phyloP scores from a whole-genome alignment of 2,329 filamentous ascomycete species.

The Tothia fuscella region DNA sequence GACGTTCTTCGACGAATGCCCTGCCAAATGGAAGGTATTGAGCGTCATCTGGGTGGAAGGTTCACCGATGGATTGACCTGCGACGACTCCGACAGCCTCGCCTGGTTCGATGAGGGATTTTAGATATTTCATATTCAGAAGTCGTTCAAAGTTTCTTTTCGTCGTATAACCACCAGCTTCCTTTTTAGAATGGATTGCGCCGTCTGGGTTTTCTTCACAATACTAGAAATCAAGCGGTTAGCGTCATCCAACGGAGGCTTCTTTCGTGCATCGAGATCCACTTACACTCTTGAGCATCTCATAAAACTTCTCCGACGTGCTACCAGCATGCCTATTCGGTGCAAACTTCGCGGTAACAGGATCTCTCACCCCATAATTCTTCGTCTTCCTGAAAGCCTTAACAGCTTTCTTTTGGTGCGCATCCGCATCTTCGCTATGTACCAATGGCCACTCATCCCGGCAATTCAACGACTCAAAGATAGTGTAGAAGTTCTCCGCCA shows the following conservation, averaged over 20 bases:
- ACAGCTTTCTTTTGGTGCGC: constrained; percentile 43
- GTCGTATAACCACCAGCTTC: constrained; percentile 37
- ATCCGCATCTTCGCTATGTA: constrained; percentile 55
- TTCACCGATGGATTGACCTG: constrained; percentile 91
- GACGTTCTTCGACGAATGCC: constrained; percentile 96
- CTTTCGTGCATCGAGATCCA: constrained; percentile 8
- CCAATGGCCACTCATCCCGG: constrained; percentile 33
- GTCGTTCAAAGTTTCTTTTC: constrained; percentile 62
- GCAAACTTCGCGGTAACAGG: constrained; percentile 62
- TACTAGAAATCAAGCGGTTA: constrained; percentile 41
- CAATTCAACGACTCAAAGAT: constrained; percentile 31
- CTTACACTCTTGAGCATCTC: constrained; percentile 50
- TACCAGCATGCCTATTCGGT: constrained; percentile 68
- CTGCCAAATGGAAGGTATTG: constrained; percentile 98
- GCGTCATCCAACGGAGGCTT: neutral
- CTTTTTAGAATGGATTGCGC: constrained; percentile 49
- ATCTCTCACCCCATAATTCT: constrained; percentile 43
- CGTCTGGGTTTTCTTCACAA: constrained; percentile 59
- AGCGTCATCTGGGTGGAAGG: constrained; percentile 98
- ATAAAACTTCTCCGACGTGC: constrained; percentile 81
- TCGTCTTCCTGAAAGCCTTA: constrained; percentile 1
- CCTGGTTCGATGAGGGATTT: constrained; percentile 86
- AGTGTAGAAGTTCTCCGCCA: constrained; percentile 60
- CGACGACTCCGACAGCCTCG: constrained; percentile 93
- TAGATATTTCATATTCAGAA: constrained; percentile 87